Percentiles rank a stretch among this genome's conserved stretches.
Conservation (phyloP, 2,329 filamentous ascomycete genomes). For the Geoglossum cookeanum region DNA sequence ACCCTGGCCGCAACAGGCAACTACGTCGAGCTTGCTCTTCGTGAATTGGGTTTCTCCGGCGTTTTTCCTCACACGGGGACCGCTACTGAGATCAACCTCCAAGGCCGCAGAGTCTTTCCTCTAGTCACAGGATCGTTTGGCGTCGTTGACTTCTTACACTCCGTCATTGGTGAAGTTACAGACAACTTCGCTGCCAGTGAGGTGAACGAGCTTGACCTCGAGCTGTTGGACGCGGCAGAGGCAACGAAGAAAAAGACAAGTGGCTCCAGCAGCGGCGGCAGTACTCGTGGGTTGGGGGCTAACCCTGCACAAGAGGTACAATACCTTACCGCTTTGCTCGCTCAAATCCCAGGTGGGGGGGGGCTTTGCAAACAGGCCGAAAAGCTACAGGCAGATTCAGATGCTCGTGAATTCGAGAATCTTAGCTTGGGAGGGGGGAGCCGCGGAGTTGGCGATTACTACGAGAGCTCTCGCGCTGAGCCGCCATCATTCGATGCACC, state of each 20-base stretch:
- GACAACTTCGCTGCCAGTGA: slow-evolving; percentile 76
- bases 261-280: slow-evolving; percentile 20
- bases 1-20: slow-evolving; percentile 28
- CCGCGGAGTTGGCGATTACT: slow-evolving; percentile 27
- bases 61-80: slow-evolving; percentile 61
- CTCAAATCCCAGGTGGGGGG: slow-evolving; percentile 48
- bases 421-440: slow-evolving; percentile 16
- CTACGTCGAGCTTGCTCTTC: slow-evolving; percentile 59
- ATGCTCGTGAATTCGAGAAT: slow-evolving; percentile 26
- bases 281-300: slow-evolving; percentile 21
- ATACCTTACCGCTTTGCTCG: slow-evolving; percentile 53
- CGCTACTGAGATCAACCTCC: slow-evolving; percentile 43
- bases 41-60: slow-evolving; percentile 47
- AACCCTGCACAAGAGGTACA: slow-evolving; percentile 21
- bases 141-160: slow-evolving; percentile 69
- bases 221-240: slow-evolving; percentile 41
- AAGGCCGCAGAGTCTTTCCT: slow-evolving; percentile 48
- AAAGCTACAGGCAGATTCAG: slow-evolving; percentile 26
- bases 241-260: slow-evolving; percentile 16
- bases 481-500: slow-evolving; percentile 20
- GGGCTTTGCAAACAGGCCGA: slow-evolving; percentile 27
- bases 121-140: slow-evolving; percentile 58
- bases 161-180: slow-evolving; percentile 54
- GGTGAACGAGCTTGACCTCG: slow-evolving; percentile 61
- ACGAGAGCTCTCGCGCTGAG: slow-evolving; percentile 18